A percentile compares a stretch with the other conserved stretches of the same genome.
phyloP scores from a whole-genome alignment of 1,284 basidiomycete genomes.

The Heliocybe sulcata region DNA sequence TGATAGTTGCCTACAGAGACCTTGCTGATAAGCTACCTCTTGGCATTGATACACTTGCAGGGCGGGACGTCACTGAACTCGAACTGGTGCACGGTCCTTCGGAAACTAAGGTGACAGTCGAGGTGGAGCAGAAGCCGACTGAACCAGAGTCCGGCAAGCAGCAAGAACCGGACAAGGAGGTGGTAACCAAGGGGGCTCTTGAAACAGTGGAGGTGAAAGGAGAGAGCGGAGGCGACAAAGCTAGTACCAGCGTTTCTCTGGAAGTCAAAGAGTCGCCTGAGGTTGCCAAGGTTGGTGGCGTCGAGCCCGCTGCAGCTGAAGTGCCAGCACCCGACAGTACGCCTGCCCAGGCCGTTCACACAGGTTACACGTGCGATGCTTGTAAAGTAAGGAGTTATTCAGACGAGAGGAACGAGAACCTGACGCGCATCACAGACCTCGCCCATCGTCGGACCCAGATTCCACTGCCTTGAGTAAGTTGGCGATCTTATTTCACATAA shows the following conservation, averaged over 20 bases:
- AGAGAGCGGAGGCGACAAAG: too few species aligned
- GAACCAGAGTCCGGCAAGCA: background rate
- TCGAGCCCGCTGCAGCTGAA: too few species aligned
- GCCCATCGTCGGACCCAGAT: background rate
- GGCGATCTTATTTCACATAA: too few species aligned
- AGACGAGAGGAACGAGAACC: background rate
- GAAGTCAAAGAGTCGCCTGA: too few species aligned
- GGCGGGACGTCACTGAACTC: conserved; percentile 28
- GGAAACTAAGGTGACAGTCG: background rate
- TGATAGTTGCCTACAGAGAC: conserved; percentile 11
- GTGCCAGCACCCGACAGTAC: background rate
- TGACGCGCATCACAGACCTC: background rate
- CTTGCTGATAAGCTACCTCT: conserved; percentile 22
- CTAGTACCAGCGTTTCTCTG: too few species aligned
- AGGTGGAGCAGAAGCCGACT: background rate
- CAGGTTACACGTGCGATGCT: background rate
- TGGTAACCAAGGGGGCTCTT: too few species aligned
- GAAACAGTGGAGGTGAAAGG: too few species aligned
- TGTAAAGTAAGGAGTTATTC: background rate
- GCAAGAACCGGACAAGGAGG: background rate
- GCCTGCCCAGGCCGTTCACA: background rate
- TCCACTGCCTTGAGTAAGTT: conserved; percentile 2
- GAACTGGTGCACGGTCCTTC: conserved; percentile 10
- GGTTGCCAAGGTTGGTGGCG: too few species aligned
- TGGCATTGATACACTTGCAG: conserved; percentile 25